phyloP scores from a whole-genome alignment of 805 yeast genomes.

The Pichia eremophila region DNA sequence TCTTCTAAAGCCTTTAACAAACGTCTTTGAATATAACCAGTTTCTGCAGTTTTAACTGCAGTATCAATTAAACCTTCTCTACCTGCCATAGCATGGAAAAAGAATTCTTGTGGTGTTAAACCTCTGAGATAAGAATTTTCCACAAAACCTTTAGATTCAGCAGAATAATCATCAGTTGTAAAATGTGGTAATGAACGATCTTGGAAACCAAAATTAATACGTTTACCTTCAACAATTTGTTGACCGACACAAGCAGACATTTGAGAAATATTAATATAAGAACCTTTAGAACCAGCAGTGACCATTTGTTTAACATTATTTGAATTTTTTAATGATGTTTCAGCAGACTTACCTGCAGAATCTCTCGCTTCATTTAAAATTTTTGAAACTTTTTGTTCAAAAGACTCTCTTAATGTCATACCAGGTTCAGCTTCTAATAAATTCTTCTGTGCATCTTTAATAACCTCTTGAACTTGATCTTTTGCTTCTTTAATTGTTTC shows the following conservation, averaged over 20 bases:
- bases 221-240: conserved; percentile 98
- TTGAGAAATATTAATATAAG: conserved; percentile 96
- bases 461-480: conserved; percentile 87
- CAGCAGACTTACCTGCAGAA: conserved; percentile 98
- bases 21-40: conserved; percentile 98
- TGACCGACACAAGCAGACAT: conserved; percentile 99
- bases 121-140: conserved; percentile 97
- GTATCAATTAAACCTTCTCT: conserved; percentile 99
- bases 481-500: conserved; percentile 90
- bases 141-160: conserved; percentile 96
- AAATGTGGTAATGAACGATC: conserved; percentile 97
- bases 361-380: conserved; percentile 97
- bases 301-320: conserved; percentile 99
- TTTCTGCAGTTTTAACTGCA: conserved; percentile 98
- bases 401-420: conserved; percentile 98
- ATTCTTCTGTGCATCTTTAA: conserved; percentile 85
- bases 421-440: conserved; percentile 93
- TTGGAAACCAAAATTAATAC: conserved; percentile 95
- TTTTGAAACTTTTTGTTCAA: conserved; percentile 94
- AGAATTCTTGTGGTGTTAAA: conserved; percentile 95
- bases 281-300: conserved; percentile 97
- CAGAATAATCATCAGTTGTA: conserved; percentile 96
- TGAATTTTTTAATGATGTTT: conserved; percentile 84
- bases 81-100: conserved; percentile 99
- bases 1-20: conserved; percentile 96